Evolutionary conservation across 1,284 basidiomycete genomes (phyloP).

Genomic region (Irpex sp.): DNA sequence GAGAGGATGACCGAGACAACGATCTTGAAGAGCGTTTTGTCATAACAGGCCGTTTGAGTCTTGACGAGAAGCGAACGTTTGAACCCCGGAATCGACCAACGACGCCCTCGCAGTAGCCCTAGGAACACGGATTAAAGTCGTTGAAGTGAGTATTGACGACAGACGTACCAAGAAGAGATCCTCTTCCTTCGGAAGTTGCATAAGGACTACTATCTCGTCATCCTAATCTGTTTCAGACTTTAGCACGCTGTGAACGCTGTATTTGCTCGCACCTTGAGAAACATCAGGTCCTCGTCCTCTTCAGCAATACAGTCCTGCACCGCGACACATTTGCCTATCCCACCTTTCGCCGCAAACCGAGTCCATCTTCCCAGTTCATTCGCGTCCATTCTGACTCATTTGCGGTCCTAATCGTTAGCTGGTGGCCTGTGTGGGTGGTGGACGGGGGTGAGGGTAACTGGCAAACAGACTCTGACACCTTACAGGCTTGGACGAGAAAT

Average conservation of each 20-base stretch:
- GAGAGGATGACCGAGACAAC: constrained; percentile 24
- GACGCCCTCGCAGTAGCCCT: constrained; percentile 81
- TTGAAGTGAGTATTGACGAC: neutral
- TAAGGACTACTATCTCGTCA: constrained; percentile 79
- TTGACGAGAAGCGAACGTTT: constrained; percentile 71
- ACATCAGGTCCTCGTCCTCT: constrained; percentile 81
- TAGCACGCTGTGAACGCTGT: neutral
- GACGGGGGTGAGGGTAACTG: no score
- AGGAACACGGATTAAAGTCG: neutral
- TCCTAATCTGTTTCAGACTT: constrained; percentile 40
- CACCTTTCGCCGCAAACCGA: constrained; percentile 76
- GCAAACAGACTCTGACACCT: no score
- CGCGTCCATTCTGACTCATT: constrained; percentile 51
- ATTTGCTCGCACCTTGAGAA: constrained; percentile 60
- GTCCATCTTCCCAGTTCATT: constrained; percentile 75
- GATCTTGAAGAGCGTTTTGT: constrained; percentile 49
- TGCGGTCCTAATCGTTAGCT: neutral
- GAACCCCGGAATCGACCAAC: constrained; percentile 76
- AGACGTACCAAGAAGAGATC: constrained; percentile 59
- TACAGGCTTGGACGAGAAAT: no score
- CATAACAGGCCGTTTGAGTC: constrained; percentile 79
- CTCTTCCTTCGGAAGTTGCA: constrained; percentile 58
- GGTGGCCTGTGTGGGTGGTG: no score
- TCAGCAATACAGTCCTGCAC: constrained; percentile 76
- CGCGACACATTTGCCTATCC: constrained; percentile 75